A percentile compares a stretch with the other conserved stretches of the same genome.
These are phyloP conservation scores for Diplodia intermedia DNA, from an alignment of 2,329 filamentous ascomycete species.

Conservation along the genomic window DNA sequence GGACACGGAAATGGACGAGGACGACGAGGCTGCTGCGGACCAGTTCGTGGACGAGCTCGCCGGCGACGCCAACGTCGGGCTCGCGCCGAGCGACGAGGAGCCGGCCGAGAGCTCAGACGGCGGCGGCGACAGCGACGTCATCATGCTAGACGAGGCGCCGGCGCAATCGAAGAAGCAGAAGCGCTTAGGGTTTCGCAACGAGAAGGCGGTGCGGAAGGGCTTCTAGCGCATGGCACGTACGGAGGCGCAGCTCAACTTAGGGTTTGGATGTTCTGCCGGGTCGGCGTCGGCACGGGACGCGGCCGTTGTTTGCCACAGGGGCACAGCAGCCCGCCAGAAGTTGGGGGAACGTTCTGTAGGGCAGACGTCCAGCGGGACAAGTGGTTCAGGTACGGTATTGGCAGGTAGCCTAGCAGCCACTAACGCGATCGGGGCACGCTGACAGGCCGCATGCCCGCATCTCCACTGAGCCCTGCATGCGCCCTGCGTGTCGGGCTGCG, in stretches of 20 bases:
- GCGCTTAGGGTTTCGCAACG: slow-evolving; percentile 2
- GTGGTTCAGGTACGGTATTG: background rate
- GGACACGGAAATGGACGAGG: slow-evolving; percentile 12
- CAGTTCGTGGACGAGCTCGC: slow-evolving; percentile 30
- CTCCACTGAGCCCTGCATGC: slow-evolving; percentile 3
- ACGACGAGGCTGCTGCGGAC: slow-evolving; percentile 24
- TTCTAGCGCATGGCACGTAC: slow-evolving; percentile 4
- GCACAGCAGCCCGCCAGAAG: slow-evolving; percentile 2
- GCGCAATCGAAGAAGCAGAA: slow-evolving; percentile 15
- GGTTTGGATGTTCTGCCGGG: background rate
- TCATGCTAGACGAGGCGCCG: slow-evolving; percentile 19
- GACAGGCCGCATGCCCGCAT: slow-evolving; percentile 9
- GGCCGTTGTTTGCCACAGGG: slow-evolving; percentile 25
- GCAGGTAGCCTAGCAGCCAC: slow-evolving; percentile 13
- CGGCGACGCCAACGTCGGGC: slow-evolving; percentile 2
- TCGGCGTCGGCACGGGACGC: slow-evolving; percentile 25
- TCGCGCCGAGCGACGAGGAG: slow-evolving; percentile 24
- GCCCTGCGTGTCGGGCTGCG: slow-evolving; percentile 5
- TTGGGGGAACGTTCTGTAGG: slow-evolving; percentile 1
- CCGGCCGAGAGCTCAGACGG: slow-evolving; percentile 13
- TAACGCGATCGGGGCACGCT: slow-evolving; percentile 17
- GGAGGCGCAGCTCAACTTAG: slow-evolving; percentile 18
- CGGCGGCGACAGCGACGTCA: slow-evolving; percentile 14
- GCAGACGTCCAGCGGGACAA: slow-evolving; percentile 16
- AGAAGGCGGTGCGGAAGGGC: background rate